Evolutionary conservation across 768 basidiomycete species (phyloP).

Genomic region (Solioccasus polychromus): DNA sequence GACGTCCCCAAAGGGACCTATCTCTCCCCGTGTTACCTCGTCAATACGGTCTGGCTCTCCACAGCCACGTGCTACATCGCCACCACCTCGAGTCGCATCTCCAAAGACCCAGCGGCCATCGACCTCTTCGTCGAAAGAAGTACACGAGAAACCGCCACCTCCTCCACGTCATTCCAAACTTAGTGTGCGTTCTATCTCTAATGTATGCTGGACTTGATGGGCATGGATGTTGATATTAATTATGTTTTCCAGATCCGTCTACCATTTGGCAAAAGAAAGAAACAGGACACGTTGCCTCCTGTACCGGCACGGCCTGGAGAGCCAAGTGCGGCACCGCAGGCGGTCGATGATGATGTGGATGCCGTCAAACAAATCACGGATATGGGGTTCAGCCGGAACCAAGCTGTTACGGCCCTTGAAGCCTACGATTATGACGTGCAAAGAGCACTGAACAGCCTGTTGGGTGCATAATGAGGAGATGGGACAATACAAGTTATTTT

Average conservation of each 20-base stretch:
- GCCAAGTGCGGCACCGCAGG: conserved; percentile 42
- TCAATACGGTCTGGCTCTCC: conserved; percentile 40
- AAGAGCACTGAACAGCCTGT: conserved; percentile 71
- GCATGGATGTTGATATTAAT: conserved; percentile 11
- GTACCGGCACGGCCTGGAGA: conserved; percentile 42
- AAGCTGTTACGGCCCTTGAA: conserved; percentile 84
- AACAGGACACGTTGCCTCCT: conserved; percentile 50
- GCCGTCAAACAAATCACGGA: conserved; percentile 74
- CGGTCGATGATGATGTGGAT: conserved; percentile 68
- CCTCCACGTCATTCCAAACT: conserved; percentile 64
- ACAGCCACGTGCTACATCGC: conserved; percentile 41
- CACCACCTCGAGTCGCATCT: conserved; percentile 48
- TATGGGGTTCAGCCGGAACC: conserved; percentile 88
- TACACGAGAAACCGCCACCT: conserved; percentile 54
- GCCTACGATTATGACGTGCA: conserved; percentile 79
- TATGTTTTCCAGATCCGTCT: conserved; percentile 55
- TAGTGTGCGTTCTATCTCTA: conserved; percentile 52
- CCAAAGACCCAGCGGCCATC: conserved; percentile 57
- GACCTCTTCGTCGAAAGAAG: conserved; percentile 59
- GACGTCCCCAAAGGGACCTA: conserved; percentile 37
- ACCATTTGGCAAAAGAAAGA: conserved; percentile 78
- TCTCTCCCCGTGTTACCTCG: conserved; percentile 27
- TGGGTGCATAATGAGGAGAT: conserved; percentile 36
- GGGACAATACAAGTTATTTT: conserved; percentile 11
- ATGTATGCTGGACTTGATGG: conserved; percentile 1